Percentiles rank a stretch among this genome's conserved stretches.
phyloP scores from a whole-genome alignment of 345 rosid genomes.

The Dipteronia sinensis region DNA sequence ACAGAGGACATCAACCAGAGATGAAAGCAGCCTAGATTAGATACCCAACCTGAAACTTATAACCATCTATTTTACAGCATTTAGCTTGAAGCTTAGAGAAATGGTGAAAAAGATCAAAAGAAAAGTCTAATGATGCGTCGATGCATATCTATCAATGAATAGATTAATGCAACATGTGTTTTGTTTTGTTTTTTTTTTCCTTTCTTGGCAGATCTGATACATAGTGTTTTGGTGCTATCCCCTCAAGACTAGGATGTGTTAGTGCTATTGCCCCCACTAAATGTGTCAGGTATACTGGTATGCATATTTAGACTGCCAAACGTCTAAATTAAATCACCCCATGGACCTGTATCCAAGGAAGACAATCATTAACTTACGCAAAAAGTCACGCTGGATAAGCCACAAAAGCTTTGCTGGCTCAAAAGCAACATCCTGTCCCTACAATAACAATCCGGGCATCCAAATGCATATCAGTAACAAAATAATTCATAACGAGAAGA shows the following conservation, averaged over 20 bases:
- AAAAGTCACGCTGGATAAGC: conserved; percentile 99
- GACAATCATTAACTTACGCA: conserved; percentile 62
- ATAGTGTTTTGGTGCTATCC: conserved; percentile 2
- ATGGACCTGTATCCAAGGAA: conserved; percentile 14
- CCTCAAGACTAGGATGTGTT: not conserved
- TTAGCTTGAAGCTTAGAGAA: not conserved
- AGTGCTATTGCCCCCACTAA: not conserved
- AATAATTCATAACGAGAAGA: conserved; percentile 16
- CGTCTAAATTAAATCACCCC: conserved; percentile 9
- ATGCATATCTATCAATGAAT: not conserved
- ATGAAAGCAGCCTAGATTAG: conserved; percentile 7
- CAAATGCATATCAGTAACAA: conserved; percentile 18
- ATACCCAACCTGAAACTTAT: conserved; percentile 7
- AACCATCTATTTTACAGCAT: conserved; percentile 5
- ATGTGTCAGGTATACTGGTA: not conserved
- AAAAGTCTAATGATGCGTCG: not conserved
- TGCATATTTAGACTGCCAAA: conserved; percentile 7
- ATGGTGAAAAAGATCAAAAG: not conserved
- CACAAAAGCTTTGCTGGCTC: conserved; percentile 95
- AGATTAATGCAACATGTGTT: not conserved
- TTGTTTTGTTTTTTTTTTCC: not conserved
- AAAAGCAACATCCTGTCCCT: conserved; percentile 99
- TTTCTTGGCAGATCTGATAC: not conserved
- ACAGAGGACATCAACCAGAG: conserved; percentile 3
- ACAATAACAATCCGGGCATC: conserved; percentile 29